Conservation (phyloP, 2,329 filamentous ascomycete genomes). For the Canariomyces notabilis region DNA sequence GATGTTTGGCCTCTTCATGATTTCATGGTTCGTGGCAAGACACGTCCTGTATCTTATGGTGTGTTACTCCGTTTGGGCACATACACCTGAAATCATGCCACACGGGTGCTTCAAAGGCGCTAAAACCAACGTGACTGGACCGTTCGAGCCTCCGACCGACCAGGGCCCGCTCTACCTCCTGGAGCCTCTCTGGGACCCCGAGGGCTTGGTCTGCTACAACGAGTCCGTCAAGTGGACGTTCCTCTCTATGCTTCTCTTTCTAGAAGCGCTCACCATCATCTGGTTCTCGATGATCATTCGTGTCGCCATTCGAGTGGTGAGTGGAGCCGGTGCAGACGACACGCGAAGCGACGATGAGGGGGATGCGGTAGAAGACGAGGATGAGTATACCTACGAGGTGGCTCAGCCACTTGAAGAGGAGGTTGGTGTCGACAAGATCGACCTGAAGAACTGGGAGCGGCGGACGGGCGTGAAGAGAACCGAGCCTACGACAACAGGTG, state of each 20-base stretch:
- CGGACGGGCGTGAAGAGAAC: constrained; percentile 51
- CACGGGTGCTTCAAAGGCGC: constrained; percentile 67
- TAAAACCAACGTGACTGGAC: constrained; percentile 50
- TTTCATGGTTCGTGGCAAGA: constrained; percentile 76
- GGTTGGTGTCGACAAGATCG: constrained; percentile 66
- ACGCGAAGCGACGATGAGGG: constrained; percentile 81
- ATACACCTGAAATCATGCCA: constrained; percentile 57
- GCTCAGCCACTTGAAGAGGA: constrained; percentile 63
- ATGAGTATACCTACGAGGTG: constrained; percentile 50
- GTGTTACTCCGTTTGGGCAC: constrained; percentile 74
- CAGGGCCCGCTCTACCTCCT: constrained; percentile 58
- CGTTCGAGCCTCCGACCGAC: constrained; percentile 44
- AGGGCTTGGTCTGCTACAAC: constrained; percentile 77
- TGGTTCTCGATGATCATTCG: constrained; percentile 89
- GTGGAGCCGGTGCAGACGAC: constrained; percentile 75
- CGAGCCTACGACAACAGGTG: constrained; percentile 45
- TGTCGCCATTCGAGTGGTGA: constrained; percentile 75
- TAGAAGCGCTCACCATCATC: constrained; percentile 72
- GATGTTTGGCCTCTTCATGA: constrained; percentile 79
- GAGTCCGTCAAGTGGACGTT: constrained; percentile 70
- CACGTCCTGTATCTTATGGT: constrained; percentile 76
- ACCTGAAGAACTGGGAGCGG: constrained; percentile 60
- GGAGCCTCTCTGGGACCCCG: constrained; percentile 66
- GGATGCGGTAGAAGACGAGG: constrained; percentile 55
- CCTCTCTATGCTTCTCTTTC: constrained; percentile 66